Conservation (phyloP, 2,329 filamentous ascomycete species). For the Endothia cerciana region DNA sequence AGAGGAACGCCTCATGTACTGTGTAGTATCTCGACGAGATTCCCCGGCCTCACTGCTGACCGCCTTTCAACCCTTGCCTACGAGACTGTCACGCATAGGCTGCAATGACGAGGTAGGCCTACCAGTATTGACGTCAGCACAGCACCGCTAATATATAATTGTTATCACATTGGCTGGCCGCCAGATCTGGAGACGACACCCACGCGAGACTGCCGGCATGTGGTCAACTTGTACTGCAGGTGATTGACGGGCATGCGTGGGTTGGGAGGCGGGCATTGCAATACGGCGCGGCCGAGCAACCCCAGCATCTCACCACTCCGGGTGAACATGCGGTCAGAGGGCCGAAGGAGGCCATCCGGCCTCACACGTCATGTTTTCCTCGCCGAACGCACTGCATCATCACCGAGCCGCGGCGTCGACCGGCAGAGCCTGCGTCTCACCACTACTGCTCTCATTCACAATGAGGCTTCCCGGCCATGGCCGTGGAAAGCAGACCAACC, state of each 20-base stretch:
- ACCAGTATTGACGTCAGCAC: not conserved
- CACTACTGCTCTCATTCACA: not conserved
- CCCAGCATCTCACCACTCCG: not conserved
- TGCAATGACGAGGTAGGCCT: not conserved
- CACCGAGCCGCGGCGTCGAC: not conserved
- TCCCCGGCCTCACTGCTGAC: not conserved
- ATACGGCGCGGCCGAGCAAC: not conserved
- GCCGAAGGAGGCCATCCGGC: not conserved
- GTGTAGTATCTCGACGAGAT: not conserved
- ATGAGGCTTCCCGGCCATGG: not conserved
- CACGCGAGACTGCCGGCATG: constrained; percentile 3
- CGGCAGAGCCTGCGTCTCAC: not conserved
- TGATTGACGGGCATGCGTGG: not conserved
- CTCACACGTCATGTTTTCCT: not conserved
- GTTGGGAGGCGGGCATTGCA: not conserved
- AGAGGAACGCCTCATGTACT: not conserved
- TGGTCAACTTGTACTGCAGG: not conserved
- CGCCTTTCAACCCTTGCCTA: constrained; percentile 17
- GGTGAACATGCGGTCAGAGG: not conserved
- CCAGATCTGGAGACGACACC: not conserved
- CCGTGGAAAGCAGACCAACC: not conserved
- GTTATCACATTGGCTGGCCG: not conserved
- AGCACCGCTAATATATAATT: not conserved
- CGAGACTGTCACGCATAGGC: not conserved
- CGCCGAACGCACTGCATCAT: not conserved